phyloP scores from a whole-genome alignment of 2,329 filamentous ascomycete species.

The Diaporthe sp. region DNA sequence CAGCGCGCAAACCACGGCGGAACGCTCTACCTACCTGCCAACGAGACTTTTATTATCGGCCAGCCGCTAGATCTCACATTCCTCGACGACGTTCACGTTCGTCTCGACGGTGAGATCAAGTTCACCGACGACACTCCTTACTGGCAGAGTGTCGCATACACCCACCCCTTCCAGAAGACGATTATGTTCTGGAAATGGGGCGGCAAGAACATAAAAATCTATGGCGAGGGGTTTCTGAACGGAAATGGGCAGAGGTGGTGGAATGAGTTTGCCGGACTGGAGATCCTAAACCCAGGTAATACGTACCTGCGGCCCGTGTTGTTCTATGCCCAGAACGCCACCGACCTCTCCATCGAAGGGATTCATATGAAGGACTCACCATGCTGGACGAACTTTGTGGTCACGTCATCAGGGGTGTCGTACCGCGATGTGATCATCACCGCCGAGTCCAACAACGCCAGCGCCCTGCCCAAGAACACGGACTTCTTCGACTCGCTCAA shows the following conservation, averaged over 20 bases:
- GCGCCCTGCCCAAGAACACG: slow-evolving; percentile 69
- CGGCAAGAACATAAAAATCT: slow-evolving; percentile 72
- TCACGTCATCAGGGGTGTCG: slow-evolving; percentile 55
- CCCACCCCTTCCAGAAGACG: slow-evolving; percentile 61
- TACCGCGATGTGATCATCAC: slow-evolving; percentile 66
- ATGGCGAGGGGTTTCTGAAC: slow-evolving; percentile 69
- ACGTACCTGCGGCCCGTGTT: slow-evolving; percentile 71
- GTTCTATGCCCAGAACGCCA: slow-evolving; percentile 73
- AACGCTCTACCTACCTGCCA: slow-evolving; percentile 66
- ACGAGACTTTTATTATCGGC: slow-evolving; percentile 69
- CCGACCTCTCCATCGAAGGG: slow-evolving; percentile 68
- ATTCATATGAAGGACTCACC: slow-evolving; percentile 73
- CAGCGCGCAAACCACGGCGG: slow-evolving; percentile 71
- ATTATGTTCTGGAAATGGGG: slow-evolving; percentile 77
- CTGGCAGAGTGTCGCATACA: slow-evolving; percentile 59
- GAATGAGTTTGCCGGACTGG: slow-evolving; percentile 47
- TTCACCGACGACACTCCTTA: slow-evolving; percentile 60
- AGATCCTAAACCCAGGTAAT: slow-evolving; percentile 66
- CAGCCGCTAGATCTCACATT: slow-evolving; percentile 72
- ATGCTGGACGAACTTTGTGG: slow-evolving; percentile 75
- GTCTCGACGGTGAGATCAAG: slow-evolving; percentile 69
- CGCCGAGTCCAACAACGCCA: slow-evolving; percentile 61
- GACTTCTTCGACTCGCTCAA: slow-evolving; percentile 75
- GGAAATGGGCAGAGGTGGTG: slow-evolving; percentile 65
- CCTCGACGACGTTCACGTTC: slow-evolving; percentile 69